phyloP scores from a whole-genome alignment of 2,329 filamentous ascomycete species.

The Cladosporium oxysporum region DNA sequence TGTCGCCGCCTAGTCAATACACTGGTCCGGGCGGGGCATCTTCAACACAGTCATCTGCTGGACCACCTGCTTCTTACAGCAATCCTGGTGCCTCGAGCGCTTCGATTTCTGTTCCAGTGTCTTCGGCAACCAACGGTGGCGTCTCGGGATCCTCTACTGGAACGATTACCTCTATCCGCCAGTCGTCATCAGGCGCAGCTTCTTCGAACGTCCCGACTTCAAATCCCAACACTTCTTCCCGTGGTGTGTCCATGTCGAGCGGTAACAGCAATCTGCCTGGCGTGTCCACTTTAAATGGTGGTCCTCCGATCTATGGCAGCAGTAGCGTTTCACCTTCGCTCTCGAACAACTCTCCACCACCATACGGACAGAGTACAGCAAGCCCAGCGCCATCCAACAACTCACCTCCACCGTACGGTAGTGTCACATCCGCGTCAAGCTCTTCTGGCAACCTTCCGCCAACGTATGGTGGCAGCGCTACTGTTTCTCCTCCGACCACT shows the following conservation, averaged over 20 bases:
- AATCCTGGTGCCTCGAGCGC: neutral
- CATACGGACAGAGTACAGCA: neutral
- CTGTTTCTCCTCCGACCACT: neutral
- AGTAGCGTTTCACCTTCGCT: neutral
- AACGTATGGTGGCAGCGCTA: conserved; percentile 9
- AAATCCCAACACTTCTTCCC: neutral
- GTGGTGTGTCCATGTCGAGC: neutral
- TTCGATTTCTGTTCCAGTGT: neutral
- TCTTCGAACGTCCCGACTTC: neutral
- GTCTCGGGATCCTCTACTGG: conserved; percentile 7
- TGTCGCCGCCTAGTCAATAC: neutral
- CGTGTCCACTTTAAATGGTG: neutral
- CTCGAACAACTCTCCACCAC: conserved; percentile 9
- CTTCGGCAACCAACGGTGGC: neutral
- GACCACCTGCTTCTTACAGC: conserved; percentile 7
- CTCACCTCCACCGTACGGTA: conserved; percentile 1
- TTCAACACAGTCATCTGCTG: neutral
- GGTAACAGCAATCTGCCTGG: neutral
- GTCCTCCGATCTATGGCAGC: conserved; percentile 1
- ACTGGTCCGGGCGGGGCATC: conserved; percentile 5
- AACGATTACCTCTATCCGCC: neutral
- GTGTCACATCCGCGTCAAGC: neutral
- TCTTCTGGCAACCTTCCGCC: conserved; percentile 3
- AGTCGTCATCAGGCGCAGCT: neutral
- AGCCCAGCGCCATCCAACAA: conserved; percentile 6